Base-by-base conservation (phyloP, 2,329 filamentous ascomycete species). In the Colletotrichum phormii region DNA sequence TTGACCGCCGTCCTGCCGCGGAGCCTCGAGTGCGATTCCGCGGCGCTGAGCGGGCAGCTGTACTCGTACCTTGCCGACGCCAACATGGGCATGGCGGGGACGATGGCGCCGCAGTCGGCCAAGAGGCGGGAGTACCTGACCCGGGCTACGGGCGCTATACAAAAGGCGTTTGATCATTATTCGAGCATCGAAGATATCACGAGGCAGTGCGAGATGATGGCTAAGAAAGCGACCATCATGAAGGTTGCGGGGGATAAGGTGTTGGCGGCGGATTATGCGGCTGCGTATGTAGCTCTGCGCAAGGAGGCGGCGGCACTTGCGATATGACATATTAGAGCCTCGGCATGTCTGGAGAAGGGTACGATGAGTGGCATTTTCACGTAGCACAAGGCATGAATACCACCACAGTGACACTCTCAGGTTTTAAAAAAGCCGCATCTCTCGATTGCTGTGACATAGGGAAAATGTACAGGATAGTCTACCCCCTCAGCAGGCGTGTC, bases 221-320 rank as follows among this genome's bases (percentile, higher is more conserved):
- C 93, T 24, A 97, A 97, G 86, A 95, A 94, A 82, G 92, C 93
- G 4, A 91, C 91, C 63, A 88, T 97, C 63, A 93, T 94, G 86
- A 91, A 92, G 80, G 84, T 92, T 59, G 86, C 89, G 8, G 93
- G 92, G 0, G 92, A 95, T 76, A 81, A 86, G 75, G 86, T 85
- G 22, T 77, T 91, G 74, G 90, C 92, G 1, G 92, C 92, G 76
- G 90, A 93, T 74, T 92, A 88, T 76, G 91, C 92, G 1, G 89
- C 90, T 2, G 89, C 88, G 75, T 94, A 93, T 79, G 80, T 92
- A 54, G 88, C 89, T 75, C 77, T 94, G 62, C 86, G 86, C 77
- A 86, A 83, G 29, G 71, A 70, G 35, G 69, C 74, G 6, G 72
- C 74, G 12, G 65, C 69, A 13, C 62, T 74, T 59, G 59, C 72